A percentile compares a stretch with the other conserved stretches of the same genome.
These are phyloP conservation scores for Aureobasidium pullulans DNA, from an alignment of 2,329 filamentous ascomycete species.

Conservation along the genomic window DNA sequence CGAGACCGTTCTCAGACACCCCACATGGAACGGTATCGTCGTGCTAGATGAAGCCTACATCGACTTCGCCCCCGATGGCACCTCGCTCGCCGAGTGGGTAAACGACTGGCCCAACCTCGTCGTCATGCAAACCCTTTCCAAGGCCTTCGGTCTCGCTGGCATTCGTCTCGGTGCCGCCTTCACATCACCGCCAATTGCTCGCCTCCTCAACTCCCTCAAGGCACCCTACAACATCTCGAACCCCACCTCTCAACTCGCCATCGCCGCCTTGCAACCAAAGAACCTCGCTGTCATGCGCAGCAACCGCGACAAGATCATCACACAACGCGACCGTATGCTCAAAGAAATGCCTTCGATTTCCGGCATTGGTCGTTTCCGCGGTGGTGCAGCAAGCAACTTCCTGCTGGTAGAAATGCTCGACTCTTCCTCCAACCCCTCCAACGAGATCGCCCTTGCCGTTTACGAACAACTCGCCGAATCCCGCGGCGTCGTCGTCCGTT, in stretches of 20 bases:
- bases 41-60: constrained; percentile 95
- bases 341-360: constrained; percentile 63
- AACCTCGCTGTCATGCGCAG: constrained; percentile 67
- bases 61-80: constrained; percentile 74
- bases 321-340: constrained; percentile 71
- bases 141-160: constrained; percentile 91
- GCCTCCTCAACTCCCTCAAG: constrained; percentile 82
- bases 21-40: constrained; percentile 90
- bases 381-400: constrained; percentile 80
- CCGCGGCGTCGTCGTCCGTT: constrained; percentile 84
- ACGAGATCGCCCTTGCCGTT: constrained; percentile 65
- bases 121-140: constrained; percentile 97
- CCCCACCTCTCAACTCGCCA: constrained; percentile 75
- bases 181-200: constrained; percentile 64
- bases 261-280: constrained; percentile 57
- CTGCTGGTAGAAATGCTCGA: constrained; percentile 83
- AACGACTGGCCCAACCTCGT: constrained; percentile 90
- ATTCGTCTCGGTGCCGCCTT: constrained; percentile 88
- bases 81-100: constrained; percentile 86
- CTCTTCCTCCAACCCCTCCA: constrained; percentile 60
- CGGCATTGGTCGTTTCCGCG: constrained; percentile 73
- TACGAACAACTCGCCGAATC: constrained; percentile 82
- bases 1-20: constrained; percentile 66
- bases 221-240: constrained; percentile 94
- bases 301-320: constrained; percentile 62